Percentiles rank a stretch among this genome's conserved stretches.
Evolutionary conservation across 352 stramenopile species (phyloP).

Genomic region (Phytophthora sojae): DNA sequence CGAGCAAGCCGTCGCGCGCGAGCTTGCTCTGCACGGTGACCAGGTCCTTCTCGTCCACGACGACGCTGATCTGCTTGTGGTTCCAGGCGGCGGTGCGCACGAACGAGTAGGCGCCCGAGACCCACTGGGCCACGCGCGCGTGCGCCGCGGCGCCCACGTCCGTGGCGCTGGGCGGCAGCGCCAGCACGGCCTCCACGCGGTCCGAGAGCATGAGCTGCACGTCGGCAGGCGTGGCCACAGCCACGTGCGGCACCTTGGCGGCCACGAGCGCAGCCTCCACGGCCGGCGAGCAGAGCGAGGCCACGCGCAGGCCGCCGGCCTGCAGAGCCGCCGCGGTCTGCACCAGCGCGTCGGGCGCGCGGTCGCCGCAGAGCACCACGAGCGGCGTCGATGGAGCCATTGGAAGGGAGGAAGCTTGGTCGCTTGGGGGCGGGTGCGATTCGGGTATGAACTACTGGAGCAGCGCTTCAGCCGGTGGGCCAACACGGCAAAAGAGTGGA

Average conservation of each 20-base stretch:
- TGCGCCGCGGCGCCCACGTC: conserved; percentile 43
- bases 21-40: conserved; percentile 57
- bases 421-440: conserved; percentile 15
- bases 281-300: conserved; percentile 59
- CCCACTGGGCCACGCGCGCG: conserved; percentile 64
- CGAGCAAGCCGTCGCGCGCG: conserved; percentile 67
- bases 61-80: conserved; percentile 87
- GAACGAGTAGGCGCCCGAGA: conserved; percentile 80
- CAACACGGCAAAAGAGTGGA: conserved; percentile 29
- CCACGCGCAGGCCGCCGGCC: conserved; percentile 62
- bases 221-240: conserved; percentile 65
- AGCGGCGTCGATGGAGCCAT: conserved; percentile 53
- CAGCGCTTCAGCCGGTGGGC: conserved; percentile 3
- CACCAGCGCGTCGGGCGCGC: conserved; percentile 55
- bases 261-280: conserved; percentile 69
- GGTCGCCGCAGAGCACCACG: conserved; percentile 75
- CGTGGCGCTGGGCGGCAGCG: conserved; percentile 48
- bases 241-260: conserved; percentile 79
- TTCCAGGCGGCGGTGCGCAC: conserved; percentile 88
- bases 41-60: conserved; percentile 77
- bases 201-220: conserved; percentile 76
- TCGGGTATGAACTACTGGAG: conserved; percentile 30
- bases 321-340: conserved; percentile 61
- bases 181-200: conserved; percentile 74
- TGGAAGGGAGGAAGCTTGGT: conserved; percentile 13